Evolutionary conservation across 2,329 filamentous ascomycete genomes (phyloP).

Genomic region (Acrocalymma vagum): DNA sequence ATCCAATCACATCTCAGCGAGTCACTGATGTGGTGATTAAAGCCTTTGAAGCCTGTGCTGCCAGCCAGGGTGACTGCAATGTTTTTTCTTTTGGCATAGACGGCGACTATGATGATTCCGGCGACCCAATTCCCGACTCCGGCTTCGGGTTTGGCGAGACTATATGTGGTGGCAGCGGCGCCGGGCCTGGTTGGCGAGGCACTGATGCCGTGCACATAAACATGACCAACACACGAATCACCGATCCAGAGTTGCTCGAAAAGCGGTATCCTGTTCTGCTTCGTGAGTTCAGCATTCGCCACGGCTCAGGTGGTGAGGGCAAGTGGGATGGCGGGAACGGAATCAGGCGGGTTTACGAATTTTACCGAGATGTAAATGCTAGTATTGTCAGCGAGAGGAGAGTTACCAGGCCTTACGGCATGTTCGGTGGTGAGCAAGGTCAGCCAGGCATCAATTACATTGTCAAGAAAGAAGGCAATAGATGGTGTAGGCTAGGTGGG

Average conservation of each 20-base stretch:
- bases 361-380: conserved; percentile 31
- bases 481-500: conserved; percentile 18
- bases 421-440: conserved; percentile 37
- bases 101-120: conserved; percentile 23
- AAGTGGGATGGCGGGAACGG: conserved; percentile 40
- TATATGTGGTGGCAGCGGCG: conserved; percentile 46
- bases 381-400: conserved; percentile 43
- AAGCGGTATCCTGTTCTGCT: conserved; percentile 45
- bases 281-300: conserved; percentile 39
- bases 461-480: conserved; percentile 19
- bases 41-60: conserved; percentile 40
- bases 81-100: conserved; percentile 40
- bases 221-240: conserved; percentile 50
- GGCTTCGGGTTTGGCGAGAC: conserved; percentile 48
- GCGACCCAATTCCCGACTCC: conserved; percentile 18
- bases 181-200: conserved; percentile 42
- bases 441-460: conserved; percentile 36
- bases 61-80: conserved; percentile 40
- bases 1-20: conserved; percentile 39
- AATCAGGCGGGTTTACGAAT: conserved; percentile 40
- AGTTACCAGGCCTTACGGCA: conserved; percentile 42
- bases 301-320: conserved; percentile 39
- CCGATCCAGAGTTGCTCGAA: conserved; percentile 46
- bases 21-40: conserved; percentile 41
- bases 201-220: conserved; percentile 43